phyloP scores from a whole-genome alignment of 1,139 yeast genomes.

The Yamadazyma taylorii region DNA sequence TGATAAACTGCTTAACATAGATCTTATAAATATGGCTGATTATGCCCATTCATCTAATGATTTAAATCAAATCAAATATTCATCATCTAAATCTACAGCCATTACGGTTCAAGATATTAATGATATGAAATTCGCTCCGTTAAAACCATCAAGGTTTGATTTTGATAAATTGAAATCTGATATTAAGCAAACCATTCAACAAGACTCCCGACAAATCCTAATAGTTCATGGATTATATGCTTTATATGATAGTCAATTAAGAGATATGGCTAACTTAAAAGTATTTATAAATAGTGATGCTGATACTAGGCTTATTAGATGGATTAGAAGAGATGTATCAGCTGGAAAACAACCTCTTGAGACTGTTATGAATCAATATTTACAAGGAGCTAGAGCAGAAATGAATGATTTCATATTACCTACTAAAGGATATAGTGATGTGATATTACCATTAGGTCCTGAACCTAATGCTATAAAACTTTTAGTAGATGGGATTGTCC shows the following conservation, averaged over 20 bases:
- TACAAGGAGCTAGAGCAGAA: conserved; percentile 70
- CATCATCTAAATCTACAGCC: conserved; percentile 29
- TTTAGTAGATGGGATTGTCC: conserved; percentile 70
- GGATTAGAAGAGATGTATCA: conserved; percentile 56
- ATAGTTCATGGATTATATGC: conserved; percentile 83
- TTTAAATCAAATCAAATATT: conserved; percentile 17
- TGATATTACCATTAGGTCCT: conserved; percentile 76
- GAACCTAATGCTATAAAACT: conserved; percentile 62
- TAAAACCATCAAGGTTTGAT: conserved; percentile 43
- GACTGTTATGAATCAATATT: conserved; percentile 55
- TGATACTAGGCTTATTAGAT: conserved; percentile 76
- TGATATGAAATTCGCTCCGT: conserved; percentile 20
- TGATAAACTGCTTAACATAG: conserved; percentile 25
- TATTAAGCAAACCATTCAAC: conserved; percentile 9
- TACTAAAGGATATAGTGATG: conserved; percentile 79
- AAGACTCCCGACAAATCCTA: conserved; percentile 31
- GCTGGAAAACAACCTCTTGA: conserved; percentile 27
- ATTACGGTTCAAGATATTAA: conserved; percentile 26
- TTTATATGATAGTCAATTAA: conserved; percentile 60
- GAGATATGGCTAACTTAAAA: conserved; percentile 60
- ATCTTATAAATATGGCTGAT: conserved; percentile 41
- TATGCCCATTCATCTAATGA: conserved; percentile 20
- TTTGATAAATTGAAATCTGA: conserved; percentile 25
- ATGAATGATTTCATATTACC: conserved; percentile 73
- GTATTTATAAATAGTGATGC: conserved; percentile 86